Conservation (phyloP, 1,284 basidiomycete genomes). For the Somion occarium region DNA sequence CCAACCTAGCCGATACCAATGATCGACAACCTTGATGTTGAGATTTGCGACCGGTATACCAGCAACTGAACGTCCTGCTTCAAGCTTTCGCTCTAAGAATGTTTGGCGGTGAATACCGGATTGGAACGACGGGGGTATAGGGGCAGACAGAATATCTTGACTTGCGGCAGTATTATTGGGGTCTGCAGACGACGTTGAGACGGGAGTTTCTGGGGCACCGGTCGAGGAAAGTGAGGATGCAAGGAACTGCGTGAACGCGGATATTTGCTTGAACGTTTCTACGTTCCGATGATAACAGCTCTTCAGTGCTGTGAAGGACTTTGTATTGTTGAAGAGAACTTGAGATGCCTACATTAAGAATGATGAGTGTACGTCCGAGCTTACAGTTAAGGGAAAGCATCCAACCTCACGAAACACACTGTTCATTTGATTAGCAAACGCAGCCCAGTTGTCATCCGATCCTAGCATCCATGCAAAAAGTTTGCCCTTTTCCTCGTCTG, state of each 20-base stretch:
- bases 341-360: slow-evolving; percentile 49
- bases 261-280: slow-evolving; percentile 74
- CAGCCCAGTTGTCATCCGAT: slow-evolving; percentile 69
- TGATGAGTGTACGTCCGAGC: neutral
- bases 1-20: slow-evolving; percentile 72
- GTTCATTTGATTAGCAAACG: slow-evolving; percentile 70
- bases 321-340: slow-evolving; percentile 65
- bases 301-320: slow-evolving; percentile 75
- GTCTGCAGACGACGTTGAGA: slow-evolving; percentile 2
- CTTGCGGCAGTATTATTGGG: neutral
- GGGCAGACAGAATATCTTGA: slow-evolving; percentile 20
- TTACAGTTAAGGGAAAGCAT: slow-evolving; percentile 9
- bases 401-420: slow-evolving; percentile 70
- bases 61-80: slow-evolving; percentile 47
- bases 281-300: slow-evolving; percentile 79
- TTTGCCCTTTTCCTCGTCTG: slow-evolving; percentile 70
- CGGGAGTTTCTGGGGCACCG: neutral
- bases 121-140: slow-evolving; percentile 29
- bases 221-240: slow-evolving; percentile 19
- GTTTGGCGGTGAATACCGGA: slow-evolving; percentile 49
- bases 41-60: slow-evolving; percentile 67
- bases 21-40: slow-evolving; percentile 63
- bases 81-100: slow-evolving; percentile 61
- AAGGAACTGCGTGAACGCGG: slow-evolving; percentile 58
- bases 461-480: slow-evolving; percentile 74